A percentile compares a stretch with the other conserved stretches of the same genome.
phyloP scores from a whole-genome alignment of 805 yeast species.

The Ogataea pignaliae region DNA sequence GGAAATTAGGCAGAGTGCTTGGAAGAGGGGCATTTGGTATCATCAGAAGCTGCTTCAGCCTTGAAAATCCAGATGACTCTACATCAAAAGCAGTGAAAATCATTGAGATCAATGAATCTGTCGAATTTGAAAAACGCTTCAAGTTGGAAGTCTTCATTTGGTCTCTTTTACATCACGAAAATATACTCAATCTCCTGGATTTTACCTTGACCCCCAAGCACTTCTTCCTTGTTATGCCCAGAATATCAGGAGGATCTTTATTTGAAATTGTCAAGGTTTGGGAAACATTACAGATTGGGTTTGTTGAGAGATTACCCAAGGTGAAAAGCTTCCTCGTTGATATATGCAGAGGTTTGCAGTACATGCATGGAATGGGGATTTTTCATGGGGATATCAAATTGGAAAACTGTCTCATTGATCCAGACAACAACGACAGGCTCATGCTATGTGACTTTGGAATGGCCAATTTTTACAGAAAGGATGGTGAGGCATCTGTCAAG shows the following conservation, averaged over 20 bases:
- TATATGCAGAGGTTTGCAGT: constrained; percentile 53
- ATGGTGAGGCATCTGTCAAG: constrained; percentile 2
- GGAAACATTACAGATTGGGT: constrained; percentile 36
- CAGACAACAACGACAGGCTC: constrained; percentile 33
- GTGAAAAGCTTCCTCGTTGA: constrained; percentile 44
- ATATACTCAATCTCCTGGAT: constrained; percentile 58
- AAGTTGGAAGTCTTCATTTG: constrained; percentile 72
- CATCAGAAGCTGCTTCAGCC: constrained; percentile 40
- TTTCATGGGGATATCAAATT: constrained; percentile 83
- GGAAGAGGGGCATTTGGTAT: constrained; percentile 93
- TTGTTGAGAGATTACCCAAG: constrained; percentile 9
- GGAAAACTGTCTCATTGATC: constrained; percentile 70
- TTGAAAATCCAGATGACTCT: constrained; percentile 8
- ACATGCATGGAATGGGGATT: constrained; percentile 58
- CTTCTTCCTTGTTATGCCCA: constrained; percentile 68
- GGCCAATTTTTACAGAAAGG: constrained; percentile 35
- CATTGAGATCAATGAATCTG: constrained; percentile 32
- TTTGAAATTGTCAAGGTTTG: constrained; percentile 69
- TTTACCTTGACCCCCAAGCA: constrained; percentile 53
- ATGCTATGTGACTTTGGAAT: constrained; percentile 89
- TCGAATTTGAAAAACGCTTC: constrained; percentile 51
- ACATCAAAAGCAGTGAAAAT: constrained; percentile 26
- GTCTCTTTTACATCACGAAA: constrained; percentile 61
- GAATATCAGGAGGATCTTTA: constrained; percentile 72
- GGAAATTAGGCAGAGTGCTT: constrained; percentile 62